Base-by-base conservation (phyloP, 768 basidiomycete species). In the Boletales sp. region DNA sequence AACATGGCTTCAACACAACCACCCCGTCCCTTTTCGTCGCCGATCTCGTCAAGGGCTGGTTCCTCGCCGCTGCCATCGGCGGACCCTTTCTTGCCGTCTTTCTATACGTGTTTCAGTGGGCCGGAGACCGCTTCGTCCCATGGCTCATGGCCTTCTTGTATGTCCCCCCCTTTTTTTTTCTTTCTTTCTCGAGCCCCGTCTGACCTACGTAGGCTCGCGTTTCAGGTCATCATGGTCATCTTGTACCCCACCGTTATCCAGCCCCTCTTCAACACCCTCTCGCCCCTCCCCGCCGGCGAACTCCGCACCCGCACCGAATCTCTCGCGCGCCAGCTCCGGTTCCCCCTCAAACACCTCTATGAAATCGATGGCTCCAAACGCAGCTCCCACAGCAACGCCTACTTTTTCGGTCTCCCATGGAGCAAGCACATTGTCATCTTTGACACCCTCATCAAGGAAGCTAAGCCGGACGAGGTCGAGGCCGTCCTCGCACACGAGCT, bases 401-500 rank as follows among this genome's bases (percentile, higher is more conserved):
- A 97, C 73, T 97, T 97, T 77, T 97, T 93, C 56, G 95, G 95
- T 51, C 79, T 97, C 12, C 95, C 94, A 1, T 94, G 93, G 87
- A 88, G 84, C 72, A 94, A 94, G 59, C 91, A 94, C 69, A 91
- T 95, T 56, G 93, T 98, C 67, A 88, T 99, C 63, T 99, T 93
- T 61, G 97, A 99, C 60, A 98, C 95, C 0, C 80, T 99, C 56
- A 93, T 98, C 69, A 86, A 94, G 63, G 83, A 97, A 61, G 87
- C 83, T 67, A 82, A 85, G 59, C 81, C 94, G 0, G 89, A 91
- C 21, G 92, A 97, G 67, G 92, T 99, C 27, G 95, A 97, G 59
- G 95, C 97, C 30, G 93, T 99, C n/a, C 80, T 97, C 38, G 93
- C 93, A 0, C 94, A 98, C 68, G 94, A 97, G 60, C 86, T 97